phyloP scores from a whole-genome alignment of 169 alveolate genomes.

The Ichthyophthirius multifiliis region DNA sequence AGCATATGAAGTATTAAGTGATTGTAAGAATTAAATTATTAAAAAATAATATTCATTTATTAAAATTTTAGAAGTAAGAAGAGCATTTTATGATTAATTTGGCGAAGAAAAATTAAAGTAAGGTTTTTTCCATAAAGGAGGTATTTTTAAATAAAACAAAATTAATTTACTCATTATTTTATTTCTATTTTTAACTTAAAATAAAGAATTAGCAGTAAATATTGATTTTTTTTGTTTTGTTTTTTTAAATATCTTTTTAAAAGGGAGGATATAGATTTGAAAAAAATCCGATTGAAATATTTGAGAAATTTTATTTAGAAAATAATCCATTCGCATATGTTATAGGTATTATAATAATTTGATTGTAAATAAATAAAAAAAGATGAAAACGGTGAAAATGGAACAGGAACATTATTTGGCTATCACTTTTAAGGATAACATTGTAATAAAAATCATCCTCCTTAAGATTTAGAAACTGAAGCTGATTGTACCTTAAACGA shows the following conservation, averaged over 20 bases:
- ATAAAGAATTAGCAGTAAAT: neutral
- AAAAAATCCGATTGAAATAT: conserved; percentile 77
- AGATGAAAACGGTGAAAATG: conserved; percentile 40
- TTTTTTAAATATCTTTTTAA: neutral
- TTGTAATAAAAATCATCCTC: conserved; percentile 17
- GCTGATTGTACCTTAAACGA: conserved; percentile 77
- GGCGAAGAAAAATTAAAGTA: conserved; percentile 58
- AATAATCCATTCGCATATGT: conserved; percentile 59
- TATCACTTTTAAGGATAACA: conserved; percentile 38
- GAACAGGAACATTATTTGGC: conserved; percentile 53
- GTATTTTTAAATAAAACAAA: neutral
- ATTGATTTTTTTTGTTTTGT: neutral
- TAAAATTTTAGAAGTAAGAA: conserved; percentile 13
- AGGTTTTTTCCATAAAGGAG: conserved; percentile 53
- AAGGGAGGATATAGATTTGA: conserved; percentile 73
- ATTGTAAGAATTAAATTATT: conserved; percentile 11
- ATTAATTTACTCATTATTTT: neutral
- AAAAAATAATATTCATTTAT: neutral
- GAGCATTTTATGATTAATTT: conserved; percentile 59
- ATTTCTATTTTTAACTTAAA: neutral
- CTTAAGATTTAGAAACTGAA: conserved; percentile 45
- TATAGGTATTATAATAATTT: conserved; percentile 3
- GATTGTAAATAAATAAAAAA: neutral
- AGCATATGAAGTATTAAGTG: conserved; percentile 76
- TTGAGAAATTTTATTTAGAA: conserved; percentile 73